phyloP scores from a whole-genome alignment of 2,329 filamentous ascomycete species.

The Didymellaceae sp. region DNA sequence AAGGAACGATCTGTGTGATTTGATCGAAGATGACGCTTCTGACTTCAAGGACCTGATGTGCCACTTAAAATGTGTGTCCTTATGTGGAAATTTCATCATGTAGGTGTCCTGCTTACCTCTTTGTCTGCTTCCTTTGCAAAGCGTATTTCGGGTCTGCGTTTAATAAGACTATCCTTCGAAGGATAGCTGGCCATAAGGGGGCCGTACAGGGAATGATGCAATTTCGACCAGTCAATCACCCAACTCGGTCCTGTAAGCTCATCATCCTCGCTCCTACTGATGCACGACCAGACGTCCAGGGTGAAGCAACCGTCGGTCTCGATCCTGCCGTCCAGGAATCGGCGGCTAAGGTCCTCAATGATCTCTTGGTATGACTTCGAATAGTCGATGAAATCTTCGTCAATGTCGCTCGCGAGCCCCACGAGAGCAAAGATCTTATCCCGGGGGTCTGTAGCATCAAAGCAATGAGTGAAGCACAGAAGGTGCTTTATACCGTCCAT shows the following conservation, averaged over 20 bases:
- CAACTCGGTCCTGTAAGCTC: background rate
- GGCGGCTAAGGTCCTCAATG: background rate
- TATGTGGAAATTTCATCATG: no score
- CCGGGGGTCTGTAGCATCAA: conserved; percentile 7
- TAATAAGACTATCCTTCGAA: background rate
- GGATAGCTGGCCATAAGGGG: background rate
- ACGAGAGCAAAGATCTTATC: conserved; percentile 14
- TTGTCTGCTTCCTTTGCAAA: background rate
- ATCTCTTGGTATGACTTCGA: background rate
- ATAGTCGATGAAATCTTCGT: background rate
- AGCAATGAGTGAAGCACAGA: background rate
- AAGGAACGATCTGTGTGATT: conserved; percentile 1
- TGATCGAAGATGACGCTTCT: background rate
- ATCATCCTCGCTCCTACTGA: background rate
- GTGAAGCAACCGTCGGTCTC: background rate
- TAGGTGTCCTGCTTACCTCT: background rate
- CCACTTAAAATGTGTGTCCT: no score
- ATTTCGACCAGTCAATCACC: background rate
- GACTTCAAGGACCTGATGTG: background rate
- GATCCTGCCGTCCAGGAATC: background rate
- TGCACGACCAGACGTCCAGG: background rate
- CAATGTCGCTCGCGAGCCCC: background rate
- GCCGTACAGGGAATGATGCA: background rate
- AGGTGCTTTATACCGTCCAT: background rate
- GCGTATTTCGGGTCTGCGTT: background rate